Base-by-base conservation (phyloP, 805 yeast species). In the Ogataea pilisensis region DNA sequence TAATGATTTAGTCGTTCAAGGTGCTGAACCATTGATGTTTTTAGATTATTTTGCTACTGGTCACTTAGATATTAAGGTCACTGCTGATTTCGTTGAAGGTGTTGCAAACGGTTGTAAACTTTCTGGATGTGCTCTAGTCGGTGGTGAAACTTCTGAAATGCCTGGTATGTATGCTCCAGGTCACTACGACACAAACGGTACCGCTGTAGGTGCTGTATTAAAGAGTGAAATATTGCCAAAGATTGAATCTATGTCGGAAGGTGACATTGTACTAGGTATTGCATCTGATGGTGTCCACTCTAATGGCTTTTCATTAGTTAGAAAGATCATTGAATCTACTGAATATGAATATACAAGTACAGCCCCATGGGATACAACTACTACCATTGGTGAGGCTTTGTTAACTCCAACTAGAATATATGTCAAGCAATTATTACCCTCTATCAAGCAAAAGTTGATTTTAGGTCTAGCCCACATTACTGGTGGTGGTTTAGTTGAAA, bases 71-170 rank as follows among this genome's bases (percentile, higher is more conserved):
- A 78, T 90, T 48, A 67, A 75, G 43, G 74, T 87, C 32, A 96
- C 98, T 6, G 82, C 93, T 20, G 82, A 79, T 51, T 93, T 93
- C 54, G 98, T 93, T 29, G 71, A 77, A 46, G 98, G 99, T 66
- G 99, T 93, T 49, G 97, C 96, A 36, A 85, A 85, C 49, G 99
- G 99, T 42, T 93, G 99, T 72, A 81, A 82, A 50, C 78, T 80
- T 50, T 85, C 98, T 26, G 96, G 96, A 9, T 91, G 99, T 75
- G 99, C 99, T 5, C 73, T 93, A 43, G 96, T 93, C 39, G 99
- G 99, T 42, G 99, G 99, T 51, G 99, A 93, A 68, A 93, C 99
- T 29, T 85, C 95, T 40, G 99, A 93, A 72, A 93, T 93, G 99
- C 99, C 99, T 21, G 99, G 99, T 50, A 87, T 93, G 85, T 93